Evolutionary conservation across 495 filamentous ascomycete genomes (phyloP), one percentile per base, ranked within the genome.

Genomic region (Penicillium argentinense): DNA sequence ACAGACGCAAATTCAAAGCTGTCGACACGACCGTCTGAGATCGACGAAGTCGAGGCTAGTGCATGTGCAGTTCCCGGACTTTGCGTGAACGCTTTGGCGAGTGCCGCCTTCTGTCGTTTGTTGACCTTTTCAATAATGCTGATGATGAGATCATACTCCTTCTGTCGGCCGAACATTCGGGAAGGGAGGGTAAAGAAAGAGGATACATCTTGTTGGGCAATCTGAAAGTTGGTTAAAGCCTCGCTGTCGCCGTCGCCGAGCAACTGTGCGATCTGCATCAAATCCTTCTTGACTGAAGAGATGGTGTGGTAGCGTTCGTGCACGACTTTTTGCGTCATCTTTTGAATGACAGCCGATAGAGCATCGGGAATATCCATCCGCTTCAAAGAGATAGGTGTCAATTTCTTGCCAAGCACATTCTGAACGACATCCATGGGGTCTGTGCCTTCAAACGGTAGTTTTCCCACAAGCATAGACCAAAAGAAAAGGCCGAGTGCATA

Each of bases 381-480:
- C 42, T 88, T 81, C 26, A 75, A 75, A 1, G 87, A 87, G 9
- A 92, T 81, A 25, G 79, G 81, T 1, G 86, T 83, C 49, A 95
- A 78, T 56, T 87, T 82, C 38, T 83, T 81, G 30, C 80, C 81
- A 0, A 96, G 74, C 2, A 96, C 89, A 54, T 82, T 89, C 56
- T 95, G 90, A 34, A 96, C 86, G 23, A 95, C 85, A 57, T 95
- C 89, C 47, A 95, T 79, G 1, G 89, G 87, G 3, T 85, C 85
- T 28, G 76, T 75, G 6, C 89, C 91, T 23, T 82, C 82, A 52
- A 91, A 96, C 0, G 87, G 83, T 4, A 84, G 74, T 54, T 85
- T 82, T 18, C 88, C 87, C 12, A 85, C 85, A 33, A 96, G 71
- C 69, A 95, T 82, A 18, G 77, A 87, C 85, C 87, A 96, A 60